Evolutionary conservation across 768 basidiomycete genomes (phyloP).

Genomic region (Tricholomella constricta): DNA sequence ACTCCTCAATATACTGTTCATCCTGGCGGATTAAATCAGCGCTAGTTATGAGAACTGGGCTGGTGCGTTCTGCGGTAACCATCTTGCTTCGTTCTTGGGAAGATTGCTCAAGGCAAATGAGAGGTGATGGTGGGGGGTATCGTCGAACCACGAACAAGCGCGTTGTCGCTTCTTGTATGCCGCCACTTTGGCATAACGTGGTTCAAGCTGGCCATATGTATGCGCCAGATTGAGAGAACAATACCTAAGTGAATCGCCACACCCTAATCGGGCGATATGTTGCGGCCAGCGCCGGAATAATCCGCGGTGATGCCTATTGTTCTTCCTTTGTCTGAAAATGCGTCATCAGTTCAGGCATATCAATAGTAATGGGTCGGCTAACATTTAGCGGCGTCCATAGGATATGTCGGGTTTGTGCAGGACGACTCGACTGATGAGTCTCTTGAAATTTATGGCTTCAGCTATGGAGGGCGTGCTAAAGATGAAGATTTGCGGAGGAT

Average conservation of each 20-base stretch:
- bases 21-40: background rate
- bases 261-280: background rate
- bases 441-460: too few species aligned
- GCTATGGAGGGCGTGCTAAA: too few species aligned
- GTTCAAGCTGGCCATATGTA: slow-evolving; percentile 1
- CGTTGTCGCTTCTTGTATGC: background rate
- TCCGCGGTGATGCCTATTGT: background rate
- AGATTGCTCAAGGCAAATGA: background rate
- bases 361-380: too few species aligned
- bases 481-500: too few species aligned
- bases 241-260: background rate
- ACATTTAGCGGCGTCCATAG: too few species aligned
- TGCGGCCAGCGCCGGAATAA: background rate
- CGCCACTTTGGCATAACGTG: background rate
- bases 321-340: slow-evolving; percentile 1
- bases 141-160: background rate
- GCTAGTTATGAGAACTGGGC: background rate
- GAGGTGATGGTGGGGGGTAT: background rate
- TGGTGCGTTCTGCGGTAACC: background rate
- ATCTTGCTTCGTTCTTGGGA: background rate
- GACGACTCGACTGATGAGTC: too few species aligned
- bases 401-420: too few species aligned
- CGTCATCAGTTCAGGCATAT: background rate
- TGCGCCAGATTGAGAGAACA: slow-evolving; percentile 2
- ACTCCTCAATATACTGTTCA: background rate